These are phyloP conservation scores for Leccinum longicurvipes DNA, from an alignment of 768 basidiomycete species.

Conservation along the genomic window DNA sequence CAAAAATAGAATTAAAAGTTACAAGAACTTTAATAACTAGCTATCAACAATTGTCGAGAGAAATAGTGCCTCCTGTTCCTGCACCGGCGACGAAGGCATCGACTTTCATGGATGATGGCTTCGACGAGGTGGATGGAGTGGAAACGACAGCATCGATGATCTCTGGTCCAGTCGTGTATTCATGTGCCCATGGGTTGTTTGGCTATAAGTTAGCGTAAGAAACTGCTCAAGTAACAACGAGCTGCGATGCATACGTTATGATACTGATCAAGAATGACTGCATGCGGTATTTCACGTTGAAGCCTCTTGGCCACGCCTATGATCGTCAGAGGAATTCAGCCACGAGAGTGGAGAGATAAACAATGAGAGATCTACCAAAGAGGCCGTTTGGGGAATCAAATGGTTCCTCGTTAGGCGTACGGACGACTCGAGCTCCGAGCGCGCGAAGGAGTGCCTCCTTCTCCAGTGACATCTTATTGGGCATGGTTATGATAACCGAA, in stretches of 20 bases:
- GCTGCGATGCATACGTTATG: conserved; percentile 50
- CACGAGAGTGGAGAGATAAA: conserved; percentile 48
- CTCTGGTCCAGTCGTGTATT: conserved; percentile 86
- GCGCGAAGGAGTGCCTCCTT: conserved; percentile 92
- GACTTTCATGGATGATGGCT: conserved; percentile 69
- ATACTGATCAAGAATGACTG: conserved; percentile 93
- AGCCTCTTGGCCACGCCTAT: conserved; percentile 82
- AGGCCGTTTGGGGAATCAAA: conserved; percentile 90
- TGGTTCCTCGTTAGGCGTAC: conserved; percentile 86
- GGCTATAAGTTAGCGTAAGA: conserved; percentile 36
- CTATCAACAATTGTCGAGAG: too few species aligned
- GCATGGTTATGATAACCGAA: conserved; percentile 85
- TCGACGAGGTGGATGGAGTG: conserved; percentile 55
- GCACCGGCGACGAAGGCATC: conserved; percentile 83
- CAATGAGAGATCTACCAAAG: conserved; percentile 66
- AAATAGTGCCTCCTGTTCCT: conserved; percentile 94
- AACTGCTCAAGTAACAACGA: not conserved
- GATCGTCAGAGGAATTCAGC: conserved; percentile 84
- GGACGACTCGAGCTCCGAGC: conserved; percentile 90
- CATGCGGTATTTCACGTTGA: conserved; percentile 73
- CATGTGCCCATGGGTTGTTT: conserved; percentile 90
- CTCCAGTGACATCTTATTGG: conserved; percentile 95
- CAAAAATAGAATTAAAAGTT: too few species aligned
- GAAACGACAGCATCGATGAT: conserved; percentile 76
- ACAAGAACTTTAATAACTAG: too few species aligned